A percentile compares a stretch with the other conserved stretches of the same genome.
These are phyloP conservation scores for Ascoidea tarda DNA, from an alignment of 805 yeast genomes.

Conservation along the genomic window DNA sequence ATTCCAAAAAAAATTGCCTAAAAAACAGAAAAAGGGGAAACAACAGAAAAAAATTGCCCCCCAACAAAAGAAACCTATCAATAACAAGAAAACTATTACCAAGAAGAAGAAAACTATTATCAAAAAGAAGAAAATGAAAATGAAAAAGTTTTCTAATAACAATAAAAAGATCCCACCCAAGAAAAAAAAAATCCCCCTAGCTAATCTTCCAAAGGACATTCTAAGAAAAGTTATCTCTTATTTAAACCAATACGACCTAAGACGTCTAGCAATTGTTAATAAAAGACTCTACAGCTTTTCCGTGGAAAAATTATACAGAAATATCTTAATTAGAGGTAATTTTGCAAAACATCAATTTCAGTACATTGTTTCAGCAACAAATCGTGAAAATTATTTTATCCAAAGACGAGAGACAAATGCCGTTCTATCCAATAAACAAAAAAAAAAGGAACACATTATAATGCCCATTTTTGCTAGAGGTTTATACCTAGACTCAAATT, in stretches of 20 bases:
- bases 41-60: too few relatives aligned
- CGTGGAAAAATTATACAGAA: not conserved
- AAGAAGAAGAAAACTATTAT: too few relatives aligned
- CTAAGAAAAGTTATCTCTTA: not conserved
- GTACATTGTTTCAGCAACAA: not conserved
- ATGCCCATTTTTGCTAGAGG: not conserved
- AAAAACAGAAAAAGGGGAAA: too few relatives aligned
- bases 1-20: too few relatives aligned
- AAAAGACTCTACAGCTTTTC: not conserved
- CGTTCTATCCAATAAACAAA: not conserved
- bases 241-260: not conserved
- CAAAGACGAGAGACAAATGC: not conserved
- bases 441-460: too few relatives aligned
- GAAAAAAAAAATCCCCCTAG: not conserved
- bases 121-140: too few relatives aligned
- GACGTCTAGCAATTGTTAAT: not conserved
- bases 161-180: not conserved
- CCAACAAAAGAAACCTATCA: too few relatives aligned
- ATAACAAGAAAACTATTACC: too few relatives aligned
- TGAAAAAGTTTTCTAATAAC: too few relatives aligned
- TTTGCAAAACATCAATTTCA: not conserved
- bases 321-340: not conserved
- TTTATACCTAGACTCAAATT: not conserved
- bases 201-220: not conserved
- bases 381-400: too few relatives aligned